phyloP scores from a whole-genome alignment of 305 asterid genomes.

The Solanum hybrid region DNA sequence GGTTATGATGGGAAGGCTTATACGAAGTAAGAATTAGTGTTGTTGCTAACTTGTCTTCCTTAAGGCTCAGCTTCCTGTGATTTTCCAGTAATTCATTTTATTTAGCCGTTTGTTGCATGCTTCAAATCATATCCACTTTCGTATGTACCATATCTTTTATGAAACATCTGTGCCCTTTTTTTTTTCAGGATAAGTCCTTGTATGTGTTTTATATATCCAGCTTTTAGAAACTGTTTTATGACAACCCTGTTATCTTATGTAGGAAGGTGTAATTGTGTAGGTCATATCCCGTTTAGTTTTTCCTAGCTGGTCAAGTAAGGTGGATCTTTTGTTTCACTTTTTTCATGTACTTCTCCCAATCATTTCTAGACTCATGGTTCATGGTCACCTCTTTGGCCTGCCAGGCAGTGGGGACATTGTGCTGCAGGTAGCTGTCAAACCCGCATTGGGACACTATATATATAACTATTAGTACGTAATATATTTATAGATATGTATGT shows the following conservation, averaged over 20 bases:
- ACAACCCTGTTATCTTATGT: neutral
- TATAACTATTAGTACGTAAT: neutral
- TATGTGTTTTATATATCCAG: neutral
- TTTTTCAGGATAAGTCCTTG: neutral
- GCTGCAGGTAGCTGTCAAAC: neutral
- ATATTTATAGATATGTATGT: neutral
- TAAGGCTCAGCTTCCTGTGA: neutral
- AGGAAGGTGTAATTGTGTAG: neutral
- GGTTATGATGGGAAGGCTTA: slow-evolving; percentile 54
- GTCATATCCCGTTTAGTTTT: neutral
- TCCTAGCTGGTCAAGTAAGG: neutral
- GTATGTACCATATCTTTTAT: neutral
- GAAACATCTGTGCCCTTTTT: neutral
- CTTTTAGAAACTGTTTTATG: neutral
- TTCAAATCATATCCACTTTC: neutral
- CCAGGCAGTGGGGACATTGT: neutral
- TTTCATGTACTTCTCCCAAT: neutral
- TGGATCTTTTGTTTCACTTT: neutral
- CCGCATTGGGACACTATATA: neutral
- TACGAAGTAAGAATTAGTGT: slow-evolving; percentile 29
- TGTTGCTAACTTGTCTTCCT: neutral
- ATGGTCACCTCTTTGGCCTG: neutral
- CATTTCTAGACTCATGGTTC: neutral
- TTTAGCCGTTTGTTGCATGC: neutral
- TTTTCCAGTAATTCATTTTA: neutral